A percentile compares a stretch with the other conserved stretches of the same genome.
Conservation (phyloP, 2,329 filamentous ascomycete species). For the Elsinoe ampelina region DNA sequence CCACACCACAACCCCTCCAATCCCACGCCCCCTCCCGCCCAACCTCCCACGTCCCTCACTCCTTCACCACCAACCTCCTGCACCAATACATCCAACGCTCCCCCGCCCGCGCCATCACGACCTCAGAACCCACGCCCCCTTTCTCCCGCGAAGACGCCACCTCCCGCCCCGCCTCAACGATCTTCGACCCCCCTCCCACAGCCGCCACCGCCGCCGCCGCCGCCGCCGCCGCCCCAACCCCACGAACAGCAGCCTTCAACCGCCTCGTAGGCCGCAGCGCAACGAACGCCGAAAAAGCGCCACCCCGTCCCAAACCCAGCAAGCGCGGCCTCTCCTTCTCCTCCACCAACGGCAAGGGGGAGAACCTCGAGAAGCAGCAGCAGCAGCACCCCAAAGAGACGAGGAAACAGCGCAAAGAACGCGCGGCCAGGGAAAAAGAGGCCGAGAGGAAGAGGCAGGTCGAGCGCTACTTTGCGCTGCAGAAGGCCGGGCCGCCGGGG, state of each 20-base stretch:
- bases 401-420: neutral
- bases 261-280: neutral
- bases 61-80: slow-evolving; percentile 1
- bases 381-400: neutral
- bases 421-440: neutral
- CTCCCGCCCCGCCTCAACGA: neutral
- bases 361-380: neutral
- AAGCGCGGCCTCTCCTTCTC: neutral
- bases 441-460: slow-evolving; percentile 1
- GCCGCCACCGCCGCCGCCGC: neutral
- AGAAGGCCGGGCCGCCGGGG: slow-evolving; percentile 34
- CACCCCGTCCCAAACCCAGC: neutral
- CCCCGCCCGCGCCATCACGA: slow-evolving; percentile 7
- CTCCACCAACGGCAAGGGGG: neutral
- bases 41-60: neutral
- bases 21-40: neutral
- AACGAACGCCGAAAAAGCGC: neutral
- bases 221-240: neutral
- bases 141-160: neutral
- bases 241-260: neutral
- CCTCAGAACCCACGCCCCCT: slow-evolving; percentile 6
- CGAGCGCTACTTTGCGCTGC: slow-evolving; percentile 17
- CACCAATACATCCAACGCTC: neutral
- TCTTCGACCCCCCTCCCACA: slow-evolving; percentile 3
- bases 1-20: neutral